These are phyloP conservation scores for Podospora appendiculata DNA, from an alignment of 495 filamentous ascomycete genomes.

Conservation along the genomic window DNA sequence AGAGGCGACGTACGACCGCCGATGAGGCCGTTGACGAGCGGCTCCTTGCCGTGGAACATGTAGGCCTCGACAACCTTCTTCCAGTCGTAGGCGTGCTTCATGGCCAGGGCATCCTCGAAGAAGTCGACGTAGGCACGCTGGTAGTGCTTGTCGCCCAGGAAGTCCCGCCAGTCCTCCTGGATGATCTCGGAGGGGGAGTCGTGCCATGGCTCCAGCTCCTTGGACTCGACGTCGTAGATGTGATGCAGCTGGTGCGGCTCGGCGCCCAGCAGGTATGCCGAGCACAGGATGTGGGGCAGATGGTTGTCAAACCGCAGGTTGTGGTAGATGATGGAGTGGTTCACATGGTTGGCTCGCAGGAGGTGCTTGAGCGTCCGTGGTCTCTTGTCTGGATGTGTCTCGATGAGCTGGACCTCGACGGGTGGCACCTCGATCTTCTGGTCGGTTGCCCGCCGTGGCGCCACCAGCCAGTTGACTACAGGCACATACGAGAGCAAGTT, in stretches of 20 bases:
- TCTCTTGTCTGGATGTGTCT: slow-evolving; percentile 68
- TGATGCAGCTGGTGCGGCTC: slow-evolving; percentile 59
- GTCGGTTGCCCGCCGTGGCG: slow-evolving; percentile 8
- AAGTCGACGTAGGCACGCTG: slow-evolving; percentile 87
- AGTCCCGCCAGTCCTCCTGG: slow-evolving; percentile 77
- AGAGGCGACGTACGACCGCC: slow-evolving; percentile 55
- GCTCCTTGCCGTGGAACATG: slow-evolving; percentile 65
- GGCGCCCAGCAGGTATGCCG: slow-evolving; percentile 78
- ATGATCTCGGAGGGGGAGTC: slow-evolving; percentile 79
- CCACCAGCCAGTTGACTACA: slow-evolving; percentile 35
- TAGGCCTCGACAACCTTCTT: slow-evolving; percentile 67
- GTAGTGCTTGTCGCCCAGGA: slow-evolving; percentile 67
- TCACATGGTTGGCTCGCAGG: slow-evolving; percentile 82
- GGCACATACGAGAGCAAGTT: slow-evolving; percentile 43
- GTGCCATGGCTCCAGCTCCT: slow-evolving; percentile 69
- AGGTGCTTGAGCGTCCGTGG: slow-evolving; percentile 83
- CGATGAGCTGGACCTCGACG: slow-evolving; percentile 68
- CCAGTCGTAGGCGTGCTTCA: slow-evolving; percentile 74
- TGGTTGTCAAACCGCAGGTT: slow-evolving; percentile 80
- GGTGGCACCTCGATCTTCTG: slow-evolving; percentile 55
- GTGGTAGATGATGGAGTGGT: slow-evolving; percentile 76
- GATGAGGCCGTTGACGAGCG: slow-evolving; percentile 70
- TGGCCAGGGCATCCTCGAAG: slow-evolving; percentile 79
- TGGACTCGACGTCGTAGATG: slow-evolving; percentile 70
- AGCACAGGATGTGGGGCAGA: slow-evolving; percentile 72